These are phyloP conservation scores for Neostapfia colusana DNA, from an alignment of 176 grass and related monocot genomes.

Conservation along the genomic window DNA sequence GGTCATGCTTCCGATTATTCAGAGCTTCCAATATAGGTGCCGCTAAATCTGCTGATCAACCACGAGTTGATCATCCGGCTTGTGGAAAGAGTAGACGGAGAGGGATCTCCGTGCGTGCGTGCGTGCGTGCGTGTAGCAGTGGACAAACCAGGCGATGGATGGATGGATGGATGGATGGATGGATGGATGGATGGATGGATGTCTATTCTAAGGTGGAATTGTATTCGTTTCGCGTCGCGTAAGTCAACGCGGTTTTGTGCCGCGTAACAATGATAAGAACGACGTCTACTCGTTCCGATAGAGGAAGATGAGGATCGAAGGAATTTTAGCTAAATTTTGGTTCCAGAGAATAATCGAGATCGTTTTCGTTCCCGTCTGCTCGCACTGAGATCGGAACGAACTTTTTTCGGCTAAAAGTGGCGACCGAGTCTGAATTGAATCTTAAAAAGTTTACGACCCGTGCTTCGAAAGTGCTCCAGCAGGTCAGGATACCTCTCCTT, in stretches of 20 bases:
- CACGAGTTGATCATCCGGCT: not conserved
- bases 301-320: not conserved
- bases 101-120: not conserved
- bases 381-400: not conserved
- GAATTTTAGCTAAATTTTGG: not conserved
- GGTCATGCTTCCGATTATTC: not conserved
- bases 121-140: not conserved
- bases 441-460: not conserved
- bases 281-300: not conserved
- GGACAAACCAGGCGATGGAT: not conserved
- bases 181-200: not conserved
- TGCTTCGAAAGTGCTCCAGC: not conserved
- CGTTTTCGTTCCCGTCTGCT: not conserved
- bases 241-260: slow-evolving; percentile 21
- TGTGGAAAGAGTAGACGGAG: not conserved
- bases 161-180: not conserved
- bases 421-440: not conserved
- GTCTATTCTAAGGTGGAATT: not conserved
- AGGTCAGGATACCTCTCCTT: not conserved
- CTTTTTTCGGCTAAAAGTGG: not conserved
- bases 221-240: not conserved
- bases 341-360: not conserved
- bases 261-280: not conserved
- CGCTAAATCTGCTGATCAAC: not conserved
- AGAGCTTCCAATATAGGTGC: not conserved